Evolutionary conservation across 140 eudicot genomes (phyloP).

Genomic region (Ambrosia hybrid): DNA sequence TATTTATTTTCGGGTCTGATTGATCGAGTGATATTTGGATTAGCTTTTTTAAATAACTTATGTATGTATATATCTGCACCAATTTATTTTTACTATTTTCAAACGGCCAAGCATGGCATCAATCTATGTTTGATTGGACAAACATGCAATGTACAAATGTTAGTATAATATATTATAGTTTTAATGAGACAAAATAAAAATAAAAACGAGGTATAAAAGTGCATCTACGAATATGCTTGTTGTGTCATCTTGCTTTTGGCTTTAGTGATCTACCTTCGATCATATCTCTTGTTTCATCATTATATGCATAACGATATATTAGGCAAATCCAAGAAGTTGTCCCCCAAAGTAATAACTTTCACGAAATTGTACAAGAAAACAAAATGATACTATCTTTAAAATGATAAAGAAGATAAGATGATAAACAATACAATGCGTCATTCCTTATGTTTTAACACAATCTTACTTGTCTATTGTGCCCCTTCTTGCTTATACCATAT

Average conservation of each 20-base stretch:
- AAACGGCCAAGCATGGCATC: background rate
- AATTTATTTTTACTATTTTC: too few relatives aligned
- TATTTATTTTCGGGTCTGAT: too few relatives aligned
- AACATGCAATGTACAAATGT: background rate
- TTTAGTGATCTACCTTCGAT: background rate
- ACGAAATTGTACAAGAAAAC: background rate
- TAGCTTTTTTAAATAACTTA: background rate
- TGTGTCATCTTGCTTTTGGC: background rate
- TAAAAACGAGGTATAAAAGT: background rate
- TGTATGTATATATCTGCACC: background rate
- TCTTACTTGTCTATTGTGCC: too few relatives aligned
- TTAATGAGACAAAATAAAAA: background rate
- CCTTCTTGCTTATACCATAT: too few relatives aligned
- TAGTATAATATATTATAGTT: background rate
- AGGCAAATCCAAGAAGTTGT: background rate
- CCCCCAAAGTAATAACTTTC: background rate
- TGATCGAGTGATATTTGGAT: too few relatives aligned
- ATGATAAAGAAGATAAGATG: background rate
- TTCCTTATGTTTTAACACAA: too few relatives aligned
- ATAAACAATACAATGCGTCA: too few relatives aligned
- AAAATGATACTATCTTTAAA: background rate
- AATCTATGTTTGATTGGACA: constrained; percentile 5
- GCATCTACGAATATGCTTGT: background rate
- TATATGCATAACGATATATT: background rate
- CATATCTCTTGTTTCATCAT: constrained; percentile 4